Base-by-base conservation (phyloP, 1,284 basidiomycete species). In the Cryptococcus amylolentus region DNA sequence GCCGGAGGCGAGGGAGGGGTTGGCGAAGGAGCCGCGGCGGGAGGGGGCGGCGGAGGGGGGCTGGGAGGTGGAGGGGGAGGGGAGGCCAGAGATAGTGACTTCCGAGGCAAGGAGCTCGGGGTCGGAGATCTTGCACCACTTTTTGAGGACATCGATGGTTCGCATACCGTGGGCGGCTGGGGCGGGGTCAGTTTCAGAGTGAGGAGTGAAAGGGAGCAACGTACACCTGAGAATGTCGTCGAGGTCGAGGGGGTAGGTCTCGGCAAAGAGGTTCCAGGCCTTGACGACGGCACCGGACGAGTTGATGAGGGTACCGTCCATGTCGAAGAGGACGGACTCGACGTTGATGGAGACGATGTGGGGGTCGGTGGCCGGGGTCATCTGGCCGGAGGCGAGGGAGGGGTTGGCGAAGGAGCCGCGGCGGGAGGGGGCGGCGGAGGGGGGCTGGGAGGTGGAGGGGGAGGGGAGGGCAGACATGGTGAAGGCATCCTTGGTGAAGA, bases 321-420 rank as follows among this genome's bases (percentile, higher is more conserved):
- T 74, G 62, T 77, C 76, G 59, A 78, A 77, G 18, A 77, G 66
- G 46, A 75, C 70, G 31, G 69, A 69, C 58, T 77, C 77, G 65
- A 79, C 73, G 58, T 75, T 71, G 68, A 78, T 77, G 49, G 72
- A 69, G 56, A 76, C 72, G 55, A 77, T 70, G 62, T 76, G 70
- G 81, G 83, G 71, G 86, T 88, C 89, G 28, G 93, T 78, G 3
- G 86, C 86, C 1, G 84, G 81, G 9, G 89, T 86, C 56, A 84
- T 84, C 88, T 91, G 92, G 12, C 67, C 65, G 16, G 64, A 58
- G 2, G 67, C 53, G 31, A 65, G 52, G 46, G 20, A 7, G 31
- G 31, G 31, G 40, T 51, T 55, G 40, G 69, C 66, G 56, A 73
- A 70, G 5, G 73, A 73, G 26, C 60, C 55, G 54, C 70, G 65